Conservation (phyloP, 164 flowering plant species). For the Tetracentron sinense region DNA sequence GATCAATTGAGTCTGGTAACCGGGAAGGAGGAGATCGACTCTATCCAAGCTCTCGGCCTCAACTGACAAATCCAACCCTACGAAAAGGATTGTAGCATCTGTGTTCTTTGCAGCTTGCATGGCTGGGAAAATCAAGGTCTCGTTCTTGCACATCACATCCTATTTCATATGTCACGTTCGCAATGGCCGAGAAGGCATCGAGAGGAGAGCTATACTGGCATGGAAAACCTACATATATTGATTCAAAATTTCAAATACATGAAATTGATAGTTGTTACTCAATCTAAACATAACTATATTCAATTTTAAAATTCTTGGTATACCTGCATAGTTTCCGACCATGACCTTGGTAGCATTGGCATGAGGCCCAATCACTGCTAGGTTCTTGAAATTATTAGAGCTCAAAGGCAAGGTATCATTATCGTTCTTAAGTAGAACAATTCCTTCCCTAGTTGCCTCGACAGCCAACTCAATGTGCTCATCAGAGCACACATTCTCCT, state of each 20-base stretch:
- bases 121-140: not conserved
- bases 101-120: constrained; percentile 14
- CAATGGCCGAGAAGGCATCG: constrained; percentile 6
- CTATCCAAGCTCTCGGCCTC: constrained; percentile 40
- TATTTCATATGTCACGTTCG: not conserved
- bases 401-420: constrained; percentile 27
- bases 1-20: constrained; percentile 27
- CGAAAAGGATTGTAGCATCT: constrained; percentile 35
- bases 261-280: not conserved
- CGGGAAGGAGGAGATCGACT: constrained; percentile 33
- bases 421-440: constrained; percentile 49
- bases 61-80: constrained; percentile 38
- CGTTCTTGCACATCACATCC: constrained; percentile 12
- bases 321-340: constrained; percentile 53
- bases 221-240: constrained; percentile 10
- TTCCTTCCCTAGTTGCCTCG: constrained; percentile 53
- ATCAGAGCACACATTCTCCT: constrained; percentile 34
- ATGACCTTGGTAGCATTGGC: constrained; percentile 36
- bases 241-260: not conserved
- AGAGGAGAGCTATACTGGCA: constrained; percentile 16
- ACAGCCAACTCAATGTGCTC: constrained; percentile 37
- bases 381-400: constrained; percentile 1
- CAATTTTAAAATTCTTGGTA: constrained; percentile 13
- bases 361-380: constrained; percentile 52
- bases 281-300: constrained; percentile 13